Evolutionary conservation across 192 early-diverging fungal genomes (phyloP).

Genomic region (Pilaira anomala): DNA sequence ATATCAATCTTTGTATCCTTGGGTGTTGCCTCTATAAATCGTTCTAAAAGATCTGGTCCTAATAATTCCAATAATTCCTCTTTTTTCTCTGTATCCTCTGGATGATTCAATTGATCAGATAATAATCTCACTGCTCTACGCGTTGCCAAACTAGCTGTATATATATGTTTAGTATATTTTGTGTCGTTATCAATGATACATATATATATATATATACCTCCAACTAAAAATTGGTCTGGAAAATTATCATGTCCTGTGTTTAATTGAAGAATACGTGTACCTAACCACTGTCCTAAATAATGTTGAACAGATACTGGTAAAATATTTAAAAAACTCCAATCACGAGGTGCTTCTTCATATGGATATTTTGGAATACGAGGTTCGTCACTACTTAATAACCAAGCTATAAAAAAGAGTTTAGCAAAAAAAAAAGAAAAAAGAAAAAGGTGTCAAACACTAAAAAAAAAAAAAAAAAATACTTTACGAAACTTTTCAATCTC

Average conservation of each 20-base stretch:
- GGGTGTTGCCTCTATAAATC: constrained; percentile 24
- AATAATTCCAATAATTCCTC: constrained; percentile 25
- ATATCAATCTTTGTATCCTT: constrained; percentile 27
- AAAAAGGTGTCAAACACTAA: neutral
- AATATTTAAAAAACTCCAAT: constrained; percentile 38
- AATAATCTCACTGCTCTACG: constrained; percentile 16
- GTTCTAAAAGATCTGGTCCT: constrained; percentile 39
- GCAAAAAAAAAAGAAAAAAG: neutral
- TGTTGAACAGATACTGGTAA: constrained; percentile 41
- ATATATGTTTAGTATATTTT: too few species aligned
- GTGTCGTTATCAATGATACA: neutral
- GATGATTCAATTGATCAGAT: constrained; percentile 8
- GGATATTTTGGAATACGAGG: constrained; percentile 46
- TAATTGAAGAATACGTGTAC: constrained; percentile 40
- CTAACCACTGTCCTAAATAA: constrained; percentile 38
- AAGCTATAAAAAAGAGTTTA: constrained; percentile 26
- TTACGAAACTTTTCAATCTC: neutral
- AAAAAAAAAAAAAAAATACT: neutral
- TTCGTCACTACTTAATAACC: constrained; percentile 17
- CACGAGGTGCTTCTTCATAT: constrained; percentile 37
- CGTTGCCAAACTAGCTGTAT: constrained; percentile 22
- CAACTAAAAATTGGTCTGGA: constrained; percentile 50
- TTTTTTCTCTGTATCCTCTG: neutral
- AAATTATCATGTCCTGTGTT: constrained; percentile 44
- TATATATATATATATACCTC: constrained; percentile 26